These are phyloP conservation scores for Austroboletus niveus DNA, from an alignment of 1,284 basidiomycete species.

Conservation along the genomic window DNA sequence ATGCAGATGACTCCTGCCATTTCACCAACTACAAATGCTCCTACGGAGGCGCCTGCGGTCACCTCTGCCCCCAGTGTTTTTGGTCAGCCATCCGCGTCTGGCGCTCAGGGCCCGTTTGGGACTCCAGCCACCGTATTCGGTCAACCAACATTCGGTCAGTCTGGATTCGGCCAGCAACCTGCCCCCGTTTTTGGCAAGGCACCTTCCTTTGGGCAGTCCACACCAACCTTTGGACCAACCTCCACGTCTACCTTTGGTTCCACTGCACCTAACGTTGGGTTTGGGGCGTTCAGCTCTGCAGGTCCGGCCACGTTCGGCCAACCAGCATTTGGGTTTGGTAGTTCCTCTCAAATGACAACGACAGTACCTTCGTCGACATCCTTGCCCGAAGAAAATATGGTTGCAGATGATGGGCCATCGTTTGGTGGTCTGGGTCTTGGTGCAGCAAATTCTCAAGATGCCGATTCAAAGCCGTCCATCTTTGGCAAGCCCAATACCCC, in stretches of 20 bases:
- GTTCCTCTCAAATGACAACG: conserved; percentile 9
- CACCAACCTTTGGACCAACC: conserved; percentile 17
- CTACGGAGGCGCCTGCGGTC: conserved; percentile 11
- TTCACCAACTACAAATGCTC: conserved; percentile 16
- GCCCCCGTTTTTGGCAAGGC: conserved; percentile 21
- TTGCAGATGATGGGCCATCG: conserved; percentile 32
- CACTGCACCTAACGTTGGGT: conserved; percentile 23
- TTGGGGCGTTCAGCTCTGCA: conserved; percentile 32
- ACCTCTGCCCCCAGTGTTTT: conserved; percentile 22
- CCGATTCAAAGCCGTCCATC: conserved; percentile 33
- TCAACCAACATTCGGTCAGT: conserved; percentile 19
- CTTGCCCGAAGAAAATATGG: conserved; percentile 39
- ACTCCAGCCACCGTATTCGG: conserved; percentile 14
- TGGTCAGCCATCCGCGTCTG: conserved; percentile 27
- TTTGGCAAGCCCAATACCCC: conserved; percentile 31
- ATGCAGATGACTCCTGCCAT: conserved; percentile 28
- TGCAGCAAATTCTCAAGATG: conserved; percentile 19
- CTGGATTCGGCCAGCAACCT: conserved; percentile 18
- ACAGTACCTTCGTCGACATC: conserved; percentile 11
- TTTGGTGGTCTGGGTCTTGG: conserved; percentile 40
- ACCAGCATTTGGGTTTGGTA: conserved; percentile 25
- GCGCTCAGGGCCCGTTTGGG: conserved; percentile 16
- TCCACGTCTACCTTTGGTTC: conserved; percentile 24
- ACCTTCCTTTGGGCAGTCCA: conserved; percentile 32
- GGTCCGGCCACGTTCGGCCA: conserved; percentile 36